Percentiles rank a stretch among this genome's conserved stretches.
phyloP scores from a whole-genome alignment of 257 asterid genomes.

The Scutellaria baicalensis region DNA sequence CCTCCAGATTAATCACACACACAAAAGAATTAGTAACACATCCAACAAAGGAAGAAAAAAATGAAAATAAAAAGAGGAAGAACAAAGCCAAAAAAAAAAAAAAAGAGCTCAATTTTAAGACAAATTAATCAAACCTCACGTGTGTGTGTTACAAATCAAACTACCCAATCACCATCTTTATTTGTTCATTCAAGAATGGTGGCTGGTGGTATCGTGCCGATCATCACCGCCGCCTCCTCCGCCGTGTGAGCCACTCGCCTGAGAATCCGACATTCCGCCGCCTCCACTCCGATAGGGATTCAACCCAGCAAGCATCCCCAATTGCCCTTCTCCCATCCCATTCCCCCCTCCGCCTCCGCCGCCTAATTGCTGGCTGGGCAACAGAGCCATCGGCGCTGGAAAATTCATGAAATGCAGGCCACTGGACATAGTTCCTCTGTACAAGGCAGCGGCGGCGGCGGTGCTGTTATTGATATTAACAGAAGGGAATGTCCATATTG shows the following conservation, averaged over 20 bases:
- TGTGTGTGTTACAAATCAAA: constrained; percentile 33
- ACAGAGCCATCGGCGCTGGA: constrained; percentile 63
- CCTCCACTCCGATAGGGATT: constrained; percentile 48
- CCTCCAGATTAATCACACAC: constrained; percentile 50
- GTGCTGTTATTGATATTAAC: constrained; percentile 38
- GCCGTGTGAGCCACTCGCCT: constrained; percentile 73
- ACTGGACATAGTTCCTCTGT: constrained; percentile 68
- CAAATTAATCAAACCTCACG: constrained; percentile 40
- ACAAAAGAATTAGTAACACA: constrained; percentile 25
- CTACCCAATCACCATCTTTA: constrained; percentile 24
- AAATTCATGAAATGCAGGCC: constrained; percentile 92
- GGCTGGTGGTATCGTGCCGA: constrained; percentile 63
- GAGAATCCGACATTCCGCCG: constrained; percentile 61
- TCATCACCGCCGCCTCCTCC: constrained; percentile 59
- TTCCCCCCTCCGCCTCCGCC: constrained; percentile 25
- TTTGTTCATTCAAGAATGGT: constrained; percentile 47
- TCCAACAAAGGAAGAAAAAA: constrained; percentile 7
- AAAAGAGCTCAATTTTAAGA: constrained; percentile 19
- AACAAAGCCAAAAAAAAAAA: not conserved
- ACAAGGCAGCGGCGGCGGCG: constrained; percentile 56
- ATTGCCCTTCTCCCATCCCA: constrained; percentile 58
- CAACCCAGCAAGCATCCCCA: constrained; percentile 59
- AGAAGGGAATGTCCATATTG: constrained; percentile 76
- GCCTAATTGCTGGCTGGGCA: constrained; percentile 63
- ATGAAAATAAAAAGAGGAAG: not conserved